A percentile compares a stretch with the other conserved stretches of the same genome.
Conservation (phyloP, 208 protist species). For the Leishmania tarentolae region DNA sequence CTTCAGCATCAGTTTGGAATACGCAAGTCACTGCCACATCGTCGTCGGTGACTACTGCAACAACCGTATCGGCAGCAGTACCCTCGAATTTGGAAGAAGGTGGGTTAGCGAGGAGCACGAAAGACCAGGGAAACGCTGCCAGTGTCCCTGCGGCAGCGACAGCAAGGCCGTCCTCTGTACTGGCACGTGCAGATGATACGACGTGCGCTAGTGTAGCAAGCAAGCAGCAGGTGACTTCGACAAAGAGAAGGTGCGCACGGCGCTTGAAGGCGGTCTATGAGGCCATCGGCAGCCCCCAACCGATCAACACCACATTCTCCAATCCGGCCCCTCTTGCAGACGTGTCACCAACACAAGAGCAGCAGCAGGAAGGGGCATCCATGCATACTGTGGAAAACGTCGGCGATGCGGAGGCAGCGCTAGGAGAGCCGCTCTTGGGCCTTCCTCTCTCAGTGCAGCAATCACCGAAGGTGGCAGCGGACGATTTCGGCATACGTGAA, state of each 20-base stretch:
- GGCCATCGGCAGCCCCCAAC: neutral
- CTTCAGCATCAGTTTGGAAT: neutral
- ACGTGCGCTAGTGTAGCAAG: neutral
- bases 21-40: neutral
- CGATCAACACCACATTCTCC: neutral
- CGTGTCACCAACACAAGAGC: slow-evolving; percentile 1
- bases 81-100: neutral
- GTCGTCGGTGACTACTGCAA: neutral
- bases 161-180: neutral
- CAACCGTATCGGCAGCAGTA: neutral
- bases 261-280: slow-evolving; percentile 1
- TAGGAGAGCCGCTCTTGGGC: slow-evolving; percentile 5
- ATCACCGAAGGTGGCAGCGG: neutral
- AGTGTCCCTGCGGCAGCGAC: neutral
- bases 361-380: neutral
- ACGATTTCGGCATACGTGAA: neutral
- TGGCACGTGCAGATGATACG: neutral
- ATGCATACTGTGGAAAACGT: slow-evolving; percentile 2
- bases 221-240: slow-evolving; percentile 4
- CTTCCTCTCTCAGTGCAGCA: neutral
- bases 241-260: neutral
- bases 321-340: neutral
- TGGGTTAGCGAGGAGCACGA: neutral
- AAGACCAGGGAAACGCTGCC: neutral
- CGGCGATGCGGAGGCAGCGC: slow-evolving; percentile 18